A percentile compares a stretch with the other conserved stretches of the same genome.
Evolutionary conservation across 2,329 filamentous ascomycete species (phyloP).

Genomic region (Diplodia sapinea): DNA sequence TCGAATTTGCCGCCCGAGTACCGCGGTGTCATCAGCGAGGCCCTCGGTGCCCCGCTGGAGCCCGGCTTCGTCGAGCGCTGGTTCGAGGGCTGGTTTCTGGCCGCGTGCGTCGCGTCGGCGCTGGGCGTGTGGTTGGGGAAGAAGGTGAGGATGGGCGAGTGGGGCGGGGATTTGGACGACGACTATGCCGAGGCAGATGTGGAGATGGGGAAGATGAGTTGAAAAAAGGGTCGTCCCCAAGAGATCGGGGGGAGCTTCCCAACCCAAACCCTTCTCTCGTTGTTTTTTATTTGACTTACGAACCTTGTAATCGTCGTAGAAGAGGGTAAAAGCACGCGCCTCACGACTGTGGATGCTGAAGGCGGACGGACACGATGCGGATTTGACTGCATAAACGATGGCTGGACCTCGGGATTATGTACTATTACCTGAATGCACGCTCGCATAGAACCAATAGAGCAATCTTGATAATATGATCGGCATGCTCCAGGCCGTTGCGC

Average conservation of each 20-base stretch:
- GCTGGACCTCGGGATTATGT: conserved; percentile 14
- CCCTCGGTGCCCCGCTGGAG: conserved; percentile 76
- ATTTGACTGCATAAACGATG: conserved; percentile 15
- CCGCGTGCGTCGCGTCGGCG: conserved; percentile 38
- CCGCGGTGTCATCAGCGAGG: conserved; percentile 76
- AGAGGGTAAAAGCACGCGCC: neutral
- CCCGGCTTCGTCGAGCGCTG: conserved; percentile 76
- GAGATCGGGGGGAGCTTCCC: conserved; percentile 32
- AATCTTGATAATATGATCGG: neutral
- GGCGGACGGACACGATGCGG: neutral
- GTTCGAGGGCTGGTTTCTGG: conserved; percentile 87
- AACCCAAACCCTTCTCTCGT: neutral
- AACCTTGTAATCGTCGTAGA: conserved; percentile 2
- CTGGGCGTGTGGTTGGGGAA: conserved; percentile 35
- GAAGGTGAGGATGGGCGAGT: conserved; percentile 57
- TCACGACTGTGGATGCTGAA: neutral
- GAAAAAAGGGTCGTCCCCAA: conserved; percentile 36
- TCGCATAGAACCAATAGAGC: conserved; percentile 2
- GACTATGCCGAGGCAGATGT: conserved; percentile 58
- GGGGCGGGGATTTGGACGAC: conserved; percentile 46
- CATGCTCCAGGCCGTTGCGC: neutral
- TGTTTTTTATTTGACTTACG: neutral
- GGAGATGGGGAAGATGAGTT: conserved; percentile 75
- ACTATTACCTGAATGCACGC: neutral
- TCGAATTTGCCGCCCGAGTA: conserved; percentile 80